A percentile compares a stretch with the other conserved stretches of the same genome.
Evolutionary conservation across 768 basidiomycete species (phyloP).

Genomic region (Serendipita indica): DNA sequence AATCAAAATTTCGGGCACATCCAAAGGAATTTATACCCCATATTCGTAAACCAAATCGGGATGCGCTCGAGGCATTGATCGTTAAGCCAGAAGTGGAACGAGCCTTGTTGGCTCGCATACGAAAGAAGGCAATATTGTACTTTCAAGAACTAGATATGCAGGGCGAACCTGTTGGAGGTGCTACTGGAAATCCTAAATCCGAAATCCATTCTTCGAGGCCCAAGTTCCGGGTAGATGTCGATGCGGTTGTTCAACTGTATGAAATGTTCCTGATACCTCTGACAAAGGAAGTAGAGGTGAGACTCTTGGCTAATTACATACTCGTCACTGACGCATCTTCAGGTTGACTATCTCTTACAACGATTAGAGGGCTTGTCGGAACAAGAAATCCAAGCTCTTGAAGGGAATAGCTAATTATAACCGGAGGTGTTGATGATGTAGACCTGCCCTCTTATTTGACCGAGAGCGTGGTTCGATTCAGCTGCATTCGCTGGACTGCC

Average conservation of each 20-base stretch:
- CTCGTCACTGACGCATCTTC: constrained; percentile 11
- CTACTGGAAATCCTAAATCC: too few relatives aligned
- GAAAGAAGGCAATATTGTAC: constrained; percentile 63
- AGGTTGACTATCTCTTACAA: constrained; percentile 93
- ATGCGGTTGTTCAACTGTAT: constrained; percentile 85
- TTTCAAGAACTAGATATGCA: constrained; percentile 73
- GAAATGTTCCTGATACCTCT: constrained; percentile 92
- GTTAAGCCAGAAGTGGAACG: constrained; percentile 96
- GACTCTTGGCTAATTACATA: constrained; percentile 11
- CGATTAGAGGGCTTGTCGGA: constrained; percentile 75
- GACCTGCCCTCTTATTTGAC: too few relatives aligned
- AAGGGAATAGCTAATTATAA: too few relatives aligned
- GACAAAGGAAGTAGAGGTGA: constrained; percentile 96
- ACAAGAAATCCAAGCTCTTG: constrained; percentile 64
- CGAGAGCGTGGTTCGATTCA: too few relatives aligned
- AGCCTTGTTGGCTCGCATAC: constrained; percentile 64
- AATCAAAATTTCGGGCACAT: constrained; percentile 83
- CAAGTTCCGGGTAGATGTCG: constrained; percentile 55
- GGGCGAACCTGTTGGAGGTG: constrained; percentile 37
- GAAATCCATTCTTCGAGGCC: too few relatives aligned
- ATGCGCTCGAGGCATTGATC: constrained; percentile 70
- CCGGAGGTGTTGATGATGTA: too few relatives aligned
- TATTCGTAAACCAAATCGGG: constrained; percentile 63
- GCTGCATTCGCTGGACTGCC: too few relatives aligned
- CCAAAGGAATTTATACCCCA: constrained; percentile 86